Percentiles rank a stretch among this genome's conserved stretches.
Evolutionary conservation across 805 yeast genomes (phyloP).

Genomic region (Scheffersomyces coipomensis): DNA sequence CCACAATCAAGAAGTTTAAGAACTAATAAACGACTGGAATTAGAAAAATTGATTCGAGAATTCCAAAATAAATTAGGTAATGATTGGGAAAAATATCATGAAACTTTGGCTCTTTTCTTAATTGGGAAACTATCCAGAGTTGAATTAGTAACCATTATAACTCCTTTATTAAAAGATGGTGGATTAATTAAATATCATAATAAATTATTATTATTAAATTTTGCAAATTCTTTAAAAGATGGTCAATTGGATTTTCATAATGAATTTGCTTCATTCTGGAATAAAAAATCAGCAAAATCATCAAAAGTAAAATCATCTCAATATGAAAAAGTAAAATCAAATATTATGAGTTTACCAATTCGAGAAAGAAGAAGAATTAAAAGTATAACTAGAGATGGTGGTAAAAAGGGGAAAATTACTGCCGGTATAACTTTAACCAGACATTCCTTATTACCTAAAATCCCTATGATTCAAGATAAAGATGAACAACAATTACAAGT

Average conservation of each 20-base stretch:
- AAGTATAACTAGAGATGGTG: conserved; percentile 77
- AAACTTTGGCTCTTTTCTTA: conserved; percentile 70
- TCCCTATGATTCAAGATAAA: conserved; percentile 67
- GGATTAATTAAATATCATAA: conserved; percentile 68
- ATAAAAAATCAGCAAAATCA: conserved; percentile 47
- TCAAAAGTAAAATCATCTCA: conserved; percentile 61
- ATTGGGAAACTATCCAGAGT: conserved; percentile 75
- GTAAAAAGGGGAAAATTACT: conserved; percentile 71
- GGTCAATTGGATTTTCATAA: conserved; percentile 58
- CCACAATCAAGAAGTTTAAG: not conserved
- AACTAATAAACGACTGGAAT: conserved; percentile 26
- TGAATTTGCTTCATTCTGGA: conserved; percentile 44
- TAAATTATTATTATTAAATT: conserved; percentile 72
- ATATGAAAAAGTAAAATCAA: conserved; percentile 78
- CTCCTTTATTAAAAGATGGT: conserved; percentile 47
- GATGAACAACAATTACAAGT: conserved; percentile 44
- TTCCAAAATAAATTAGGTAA: conserved; percentile 72
- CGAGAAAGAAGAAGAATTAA: conserved; percentile 84
- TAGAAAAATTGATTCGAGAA: conserved; percentile 58
- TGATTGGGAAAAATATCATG: conserved; percentile 86
- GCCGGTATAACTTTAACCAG: conserved; percentile 69
- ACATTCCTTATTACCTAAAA: conserved; percentile 74
- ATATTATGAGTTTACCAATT: conserved; percentile 81
- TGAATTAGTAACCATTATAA: conserved; percentile 64
- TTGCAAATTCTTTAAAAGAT: conserved; percentile 81